These are phyloP conservation scores for Cordyceps tenuipes DNA, from an alignment of 2,329 filamentous ascomycete genomes.

Conservation along the genomic window DNA sequence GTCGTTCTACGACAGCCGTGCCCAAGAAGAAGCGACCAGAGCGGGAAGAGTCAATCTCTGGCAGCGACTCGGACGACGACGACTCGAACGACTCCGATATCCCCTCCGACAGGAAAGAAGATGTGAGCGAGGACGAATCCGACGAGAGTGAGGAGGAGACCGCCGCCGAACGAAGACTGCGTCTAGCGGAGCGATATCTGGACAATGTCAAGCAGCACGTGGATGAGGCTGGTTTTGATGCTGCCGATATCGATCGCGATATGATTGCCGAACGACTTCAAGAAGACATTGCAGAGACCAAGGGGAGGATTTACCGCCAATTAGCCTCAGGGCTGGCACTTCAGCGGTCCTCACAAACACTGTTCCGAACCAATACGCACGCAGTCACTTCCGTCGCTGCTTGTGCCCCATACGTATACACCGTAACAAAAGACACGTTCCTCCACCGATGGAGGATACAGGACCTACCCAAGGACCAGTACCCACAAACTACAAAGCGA, in stretches of 20 bases:
- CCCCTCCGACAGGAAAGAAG: slow-evolving; percentile 36
- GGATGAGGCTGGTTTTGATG: slow-evolving; percentile 79
- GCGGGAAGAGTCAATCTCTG: slow-evolving; percentile 72
- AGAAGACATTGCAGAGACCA: slow-evolving; percentile 86
- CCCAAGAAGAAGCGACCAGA: slow-evolving; percentile 39
- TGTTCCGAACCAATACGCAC: slow-evolving; percentile 72
- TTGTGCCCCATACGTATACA: slow-evolving; percentile 75
- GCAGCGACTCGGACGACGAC: slow-evolving; percentile 67
- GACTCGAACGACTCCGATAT: slow-evolving; percentile 43
- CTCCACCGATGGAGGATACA: slow-evolving; percentile 87
- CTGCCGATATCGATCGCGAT: slow-evolving; percentile 86
- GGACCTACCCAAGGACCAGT: slow-evolving; percentile 52
- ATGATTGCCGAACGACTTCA: slow-evolving; percentile 83
- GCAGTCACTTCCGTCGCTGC: slow-evolving; percentile 73
- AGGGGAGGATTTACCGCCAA: slow-evolving; percentile 79
- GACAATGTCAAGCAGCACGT: slow-evolving; percentile 81
- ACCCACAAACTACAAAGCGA: slow-evolving; percentile 48
- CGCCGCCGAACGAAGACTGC: slow-evolving; percentile 75
- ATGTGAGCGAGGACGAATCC: slow-evolving; percentile 29
- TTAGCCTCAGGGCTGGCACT: slow-evolving; percentile 69
- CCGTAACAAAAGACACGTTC: slow-evolving; percentile 74
- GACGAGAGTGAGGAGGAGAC: slow-evolving; percentile 73
- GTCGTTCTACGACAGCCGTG: slow-evolving; percentile 20
- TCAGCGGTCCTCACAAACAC: slow-evolving; percentile 54
- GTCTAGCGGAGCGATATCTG: slow-evolving; percentile 85